These are phyloP conservation scores for Bretschneidera sinensis DNA, from an alignment of 345 rosid genomes.

Conservation along the genomic window DNA sequence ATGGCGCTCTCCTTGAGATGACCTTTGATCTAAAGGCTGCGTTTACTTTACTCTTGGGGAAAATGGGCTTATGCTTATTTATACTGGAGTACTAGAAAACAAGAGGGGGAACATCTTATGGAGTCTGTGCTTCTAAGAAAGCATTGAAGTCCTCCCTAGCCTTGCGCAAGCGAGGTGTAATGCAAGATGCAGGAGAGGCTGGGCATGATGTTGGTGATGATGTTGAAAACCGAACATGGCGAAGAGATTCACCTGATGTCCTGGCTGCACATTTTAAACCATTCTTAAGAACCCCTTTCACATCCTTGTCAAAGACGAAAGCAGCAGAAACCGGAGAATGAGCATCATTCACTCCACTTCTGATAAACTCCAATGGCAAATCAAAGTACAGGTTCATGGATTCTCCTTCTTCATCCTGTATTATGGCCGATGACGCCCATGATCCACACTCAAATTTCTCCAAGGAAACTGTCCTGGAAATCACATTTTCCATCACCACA, in stretches of 20 bases:
- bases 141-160: conserved; percentile 54
- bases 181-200: conserved; percentile 50
- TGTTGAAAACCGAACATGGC: conserved; percentile 70
- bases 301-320: conserved; percentile 62
- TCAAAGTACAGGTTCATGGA: conserved; percentile 58
- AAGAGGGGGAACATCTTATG: conserved; percentile 20
- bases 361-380: conserved; percentile 65
- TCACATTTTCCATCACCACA: conserved; percentile 24
- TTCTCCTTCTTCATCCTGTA: conserved; percentile 39
- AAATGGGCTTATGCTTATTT: too few species aligned
- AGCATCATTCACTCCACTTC: conserved; percentile 39
- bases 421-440: conserved; percentile 69
- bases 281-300: conserved; percentile 52
- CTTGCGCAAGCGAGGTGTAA: conserved; percentile 55
- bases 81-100: too few species aligned
- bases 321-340: conserved; percentile 67
- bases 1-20: too few species aligned
- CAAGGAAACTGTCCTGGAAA: conserved; percentile 71
- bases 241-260: conserved; percentile 53
- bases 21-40: too few species aligned
- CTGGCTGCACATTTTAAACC: conserved; percentile 30
- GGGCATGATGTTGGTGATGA: conserved; percentile 53
- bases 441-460: conserved; percentile 91
- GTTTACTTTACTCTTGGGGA: too few species aligned
- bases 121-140: conserved; percentile 68